Evolutionary conservation across 495 filamentous ascomycete genomes (phyloP), one percentile per base, ranked within the genome.

Genomic region (Pseudevernia furfuracea): DNA sequence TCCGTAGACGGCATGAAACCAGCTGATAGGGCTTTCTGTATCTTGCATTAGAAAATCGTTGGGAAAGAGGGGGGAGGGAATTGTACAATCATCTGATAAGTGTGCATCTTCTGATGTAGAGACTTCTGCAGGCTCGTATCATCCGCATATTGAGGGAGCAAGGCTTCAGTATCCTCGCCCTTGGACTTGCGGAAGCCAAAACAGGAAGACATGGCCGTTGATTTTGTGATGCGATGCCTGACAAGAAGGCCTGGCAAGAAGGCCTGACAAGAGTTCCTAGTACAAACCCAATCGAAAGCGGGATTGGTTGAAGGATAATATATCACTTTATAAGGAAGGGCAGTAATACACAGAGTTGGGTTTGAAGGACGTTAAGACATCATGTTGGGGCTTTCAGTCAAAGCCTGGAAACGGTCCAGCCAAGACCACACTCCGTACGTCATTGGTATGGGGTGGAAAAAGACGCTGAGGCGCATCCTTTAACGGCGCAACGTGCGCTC

Each of bases 1-100:
- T 96, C 90, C 12, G 87, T 96, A 4, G 89, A 90, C 32, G 93
- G 93, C 88, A 96, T 91, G 75, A 87, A 96, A 2, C 93, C 93
- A 67, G 91, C 85, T 21, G 84, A 82, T 21, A 97, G 73, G 64
- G 93, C 93, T 55, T 90, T 55, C 52, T 53, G 49, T 53, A 19
- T 17, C 14, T 32, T 30, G 49, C 3, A 7, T 53, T 32, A 53
- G n/a, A 17, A 6, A 7, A 25, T 30, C 1, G 9, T 39, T 25
- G 49, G 49, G 49, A 17, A 32, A 4, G 25, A 17, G 14, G 4
- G 49, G 15, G 3, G 4, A 32, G 15, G 49, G 28, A 9, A 15
- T 53, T 17, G 1, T 53, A 53, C 83, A 37, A 89, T 66, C 90
- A 96, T 94, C 77, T 96, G 91, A 72, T 96, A 96, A 62, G 85